Evolutionary conservation across 192 early-diverging fungal genomes (phyloP).

Genomic region (Coemansia sp.): DNA sequence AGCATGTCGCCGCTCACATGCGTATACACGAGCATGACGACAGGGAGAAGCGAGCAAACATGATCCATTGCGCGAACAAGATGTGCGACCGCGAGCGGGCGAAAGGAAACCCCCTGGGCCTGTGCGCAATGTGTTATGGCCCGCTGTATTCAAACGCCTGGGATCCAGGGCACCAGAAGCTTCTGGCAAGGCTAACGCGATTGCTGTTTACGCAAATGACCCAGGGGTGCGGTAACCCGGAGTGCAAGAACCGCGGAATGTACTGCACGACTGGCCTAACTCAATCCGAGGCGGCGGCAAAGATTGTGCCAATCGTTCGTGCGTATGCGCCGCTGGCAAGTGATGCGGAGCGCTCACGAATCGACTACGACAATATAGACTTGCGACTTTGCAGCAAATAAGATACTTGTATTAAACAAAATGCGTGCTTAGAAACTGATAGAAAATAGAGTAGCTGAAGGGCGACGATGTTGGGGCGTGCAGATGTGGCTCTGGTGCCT

Average conservation of each 20-base stretch:
- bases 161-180: conserved; percentile 74
- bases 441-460: conserved; percentile 15
- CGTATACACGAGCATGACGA: conserved; percentile 64
- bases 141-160: conserved; percentile 76
- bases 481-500: conserved; percentile 2
- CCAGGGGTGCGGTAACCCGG: conserved; percentile 65
- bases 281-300: conserved; percentile 27
- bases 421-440: conserved; percentile 1
- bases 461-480: conserved; percentile 2
- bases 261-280: conserved; percentile 35
- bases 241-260: conserved; percentile 65
- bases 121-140: conserved; percentile 79
- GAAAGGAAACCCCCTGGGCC: conserved; percentile 56
- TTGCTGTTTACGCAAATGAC: conserved; percentile 77
- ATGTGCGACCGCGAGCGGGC: conserved; percentile 64
- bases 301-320: conserved; percentile 31
- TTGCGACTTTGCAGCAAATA: conserved; percentile 32
- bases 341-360: neutral
- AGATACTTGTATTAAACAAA: neutral
- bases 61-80: conserved; percentile 70
- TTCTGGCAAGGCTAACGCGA: conserved; percentile 67
- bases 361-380: conserved; percentile 38
- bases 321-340: conserved; percentile 35
- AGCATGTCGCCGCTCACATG: conserved; percentile 75
- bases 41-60: conserved; percentile 55